Percentiles rank a stretch among this genome's conserved stretches.
These are phyloP conservation scores for Podila horticola DNA, from an alignment of 192 early-diverging fungal genomes.

Conservation along the genomic window DNA sequence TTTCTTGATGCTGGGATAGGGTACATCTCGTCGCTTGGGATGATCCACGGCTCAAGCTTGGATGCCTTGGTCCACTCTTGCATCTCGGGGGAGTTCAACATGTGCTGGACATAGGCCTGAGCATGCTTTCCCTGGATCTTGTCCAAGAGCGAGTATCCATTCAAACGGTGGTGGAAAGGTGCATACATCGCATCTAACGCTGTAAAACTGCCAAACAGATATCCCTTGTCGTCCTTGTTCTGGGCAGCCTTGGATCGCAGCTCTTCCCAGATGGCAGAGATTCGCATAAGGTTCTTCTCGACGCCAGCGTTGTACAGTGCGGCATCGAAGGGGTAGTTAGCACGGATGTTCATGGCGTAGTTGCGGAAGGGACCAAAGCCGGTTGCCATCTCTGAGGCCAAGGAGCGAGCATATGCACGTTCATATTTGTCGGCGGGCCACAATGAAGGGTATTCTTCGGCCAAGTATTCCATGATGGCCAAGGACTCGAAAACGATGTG, in stretches of 20 bases:
- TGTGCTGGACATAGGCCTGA: constrained; percentile 24
- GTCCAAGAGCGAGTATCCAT: constrained; percentile 5
- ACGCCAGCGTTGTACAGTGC: constrained; percentile 18
- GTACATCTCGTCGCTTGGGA: constrained; percentile 31
- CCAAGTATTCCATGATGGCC: constrained; percentile 49
- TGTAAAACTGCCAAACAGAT: constrained; percentile 50
- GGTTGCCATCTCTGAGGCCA: constrained; percentile 49
- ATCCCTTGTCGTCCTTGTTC: constrained; percentile 41
- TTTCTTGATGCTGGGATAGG: no score
- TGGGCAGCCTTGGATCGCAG: constrained; percentile 33
- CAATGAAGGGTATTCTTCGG: constrained; percentile 48
- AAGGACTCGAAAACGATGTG: constrained; percentile 49
- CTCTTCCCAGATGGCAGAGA: constrained; percentile 42
- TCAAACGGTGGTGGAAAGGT: constrained; percentile 39
- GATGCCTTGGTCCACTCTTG: constrained; percentile 40
- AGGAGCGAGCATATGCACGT: constrained; percentile 48
- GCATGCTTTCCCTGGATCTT: constrained; percentile 35
- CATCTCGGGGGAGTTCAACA: constrained; percentile 24
- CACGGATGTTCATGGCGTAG: constrained; percentile 49
- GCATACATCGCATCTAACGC: constrained; percentile 55
- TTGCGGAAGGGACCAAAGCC: constrained; percentile 27
- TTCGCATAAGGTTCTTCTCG: constrained; percentile 20
- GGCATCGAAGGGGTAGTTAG: constrained; percentile 15
- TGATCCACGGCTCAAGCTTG: constrained; percentile 27
- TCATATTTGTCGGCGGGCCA: constrained; percentile 47